Percentiles rank a stretch among this genome's conserved stretches.
Conservation (phyloP, 495 filamentous ascomycete genomes). For the Penicillium antarcticum region DNA sequence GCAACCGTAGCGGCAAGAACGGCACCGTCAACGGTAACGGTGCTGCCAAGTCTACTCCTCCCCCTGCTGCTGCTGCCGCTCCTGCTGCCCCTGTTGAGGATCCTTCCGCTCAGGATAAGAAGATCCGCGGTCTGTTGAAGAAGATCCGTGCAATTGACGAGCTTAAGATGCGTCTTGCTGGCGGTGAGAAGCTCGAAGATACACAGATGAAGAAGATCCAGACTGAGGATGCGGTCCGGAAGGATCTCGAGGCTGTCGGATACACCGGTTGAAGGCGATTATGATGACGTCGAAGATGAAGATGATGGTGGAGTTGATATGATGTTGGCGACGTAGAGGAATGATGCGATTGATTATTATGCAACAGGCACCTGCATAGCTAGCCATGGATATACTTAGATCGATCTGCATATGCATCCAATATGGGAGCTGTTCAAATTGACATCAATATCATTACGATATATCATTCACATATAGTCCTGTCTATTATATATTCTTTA, state of each 20-base stretch:
- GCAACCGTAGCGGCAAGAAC: constrained; percentile 38
- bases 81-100: constrained; percentile 24
- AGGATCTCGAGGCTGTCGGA: constrained; percentile 70
- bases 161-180: constrained; percentile 89
- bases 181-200: constrained; percentile 94
- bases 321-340: background rate
- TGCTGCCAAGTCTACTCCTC: constrained; percentile 10
- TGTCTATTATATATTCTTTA: background rate
- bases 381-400: constrained; percentile 3
- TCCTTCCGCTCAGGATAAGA: constrained; percentile 69
- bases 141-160: constrained; percentile 98
- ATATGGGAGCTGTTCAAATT: constrained; percentile 1
- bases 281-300: background rate
- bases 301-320: background rate
- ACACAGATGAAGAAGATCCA: constrained; percentile 98
- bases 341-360: background rate
- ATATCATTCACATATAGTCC: constrained; percentile 1
- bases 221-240: constrained; percentile 77
- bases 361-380: constrained; percentile 1
- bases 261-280: constrained; percentile 37
- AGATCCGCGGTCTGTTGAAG: constrained; percentile 85
- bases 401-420: constrained; percentile 6
- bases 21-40: constrained; percentile 21
- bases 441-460: constrained; percentile 2
- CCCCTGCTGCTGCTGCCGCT: constrained; percentile 16